phyloP scores from a whole-genome alignment of 1,284 basidiomycete species.

The Volvariella volvacea region DNA sequence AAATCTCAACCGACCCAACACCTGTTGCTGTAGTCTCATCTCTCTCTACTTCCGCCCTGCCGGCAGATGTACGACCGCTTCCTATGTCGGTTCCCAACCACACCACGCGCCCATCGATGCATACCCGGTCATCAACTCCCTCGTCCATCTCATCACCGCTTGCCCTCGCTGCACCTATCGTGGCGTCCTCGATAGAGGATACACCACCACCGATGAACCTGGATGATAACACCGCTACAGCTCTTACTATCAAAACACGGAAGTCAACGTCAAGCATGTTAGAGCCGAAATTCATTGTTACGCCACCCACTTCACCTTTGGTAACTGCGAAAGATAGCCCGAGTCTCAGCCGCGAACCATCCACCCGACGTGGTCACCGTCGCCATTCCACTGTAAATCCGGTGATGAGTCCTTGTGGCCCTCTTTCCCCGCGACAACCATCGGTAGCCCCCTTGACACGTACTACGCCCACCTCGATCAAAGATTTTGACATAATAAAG shows the following conservation, averaged over 20 bases:
- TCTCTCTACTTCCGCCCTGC: constrained; percentile 30
- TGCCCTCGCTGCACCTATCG: constrained; percentile 73
- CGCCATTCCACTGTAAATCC: constrained; percentile 70
- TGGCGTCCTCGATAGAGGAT: constrained; percentile 54
- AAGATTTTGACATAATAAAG: constrained; percentile 99
- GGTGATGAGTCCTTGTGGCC: constrained; percentile 55
- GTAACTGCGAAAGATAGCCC: constrained; percentile 49
- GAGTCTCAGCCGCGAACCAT: constrained; percentile 36
- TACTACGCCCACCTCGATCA: constrained; percentile 87
- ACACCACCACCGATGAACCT: constrained; percentile 56
- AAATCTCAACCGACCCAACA: constrained; percentile 56
- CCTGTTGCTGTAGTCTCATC: constrained; percentile 63
- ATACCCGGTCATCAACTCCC: constrained; percentile 76
- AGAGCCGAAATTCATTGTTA: constrained; percentile 60
- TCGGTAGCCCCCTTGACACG: constrained; percentile 73
- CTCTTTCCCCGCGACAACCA: constrained; percentile 86
- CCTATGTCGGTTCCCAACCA: constrained; percentile 15
- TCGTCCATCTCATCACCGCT: constrained; percentile 80
- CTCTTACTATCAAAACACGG: constrained; percentile 42
- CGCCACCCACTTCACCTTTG: constrained; percentile 71
- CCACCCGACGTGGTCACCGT: constrained; percentile 49
- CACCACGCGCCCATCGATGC: constrained; percentile 40
- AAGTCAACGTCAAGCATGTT: constrained; percentile 60
- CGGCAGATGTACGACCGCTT: constrained; percentile 15
- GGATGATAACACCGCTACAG: constrained; percentile 34